Percentiles rank a stretch among this genome's conserved stretches.
Evolutionary conservation across 352 stramenopile species (phyloP).

Genomic region (Globisporangium abappressorium): DNA sequence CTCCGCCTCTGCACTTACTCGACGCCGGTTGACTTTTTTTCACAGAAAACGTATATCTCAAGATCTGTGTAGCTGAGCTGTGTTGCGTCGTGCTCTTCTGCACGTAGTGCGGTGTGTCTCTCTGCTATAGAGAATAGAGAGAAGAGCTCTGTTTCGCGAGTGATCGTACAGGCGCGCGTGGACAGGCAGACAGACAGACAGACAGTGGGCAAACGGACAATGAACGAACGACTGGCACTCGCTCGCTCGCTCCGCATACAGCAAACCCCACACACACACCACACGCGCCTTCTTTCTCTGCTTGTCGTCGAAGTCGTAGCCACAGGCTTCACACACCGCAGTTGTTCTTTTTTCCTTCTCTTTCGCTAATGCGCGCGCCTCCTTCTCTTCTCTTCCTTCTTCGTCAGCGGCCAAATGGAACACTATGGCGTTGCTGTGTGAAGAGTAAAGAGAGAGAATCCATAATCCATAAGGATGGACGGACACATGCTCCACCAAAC

Average conservation of each 20-base stretch:
- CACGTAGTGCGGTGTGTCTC: neutral
- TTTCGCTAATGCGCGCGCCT: neutral
- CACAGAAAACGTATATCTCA: neutral
- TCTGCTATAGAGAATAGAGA: neutral
- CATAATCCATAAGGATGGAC: neutral
- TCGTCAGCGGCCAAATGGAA: neutral
- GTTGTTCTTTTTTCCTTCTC: conserved; percentile 2
- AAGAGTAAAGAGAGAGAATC: neutral
- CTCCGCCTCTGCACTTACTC: neutral
- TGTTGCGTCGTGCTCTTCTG: neutral
- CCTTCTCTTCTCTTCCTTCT: neutral
- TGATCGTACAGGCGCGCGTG: neutral
- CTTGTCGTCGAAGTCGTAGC: neutral
- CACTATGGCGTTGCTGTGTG: neutral
- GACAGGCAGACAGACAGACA: neutral
- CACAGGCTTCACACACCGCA: neutral
- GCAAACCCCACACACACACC: neutral
- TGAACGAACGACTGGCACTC: neutral
- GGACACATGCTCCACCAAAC: neutral
- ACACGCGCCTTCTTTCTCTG: neutral
- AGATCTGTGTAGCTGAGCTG: neutral
- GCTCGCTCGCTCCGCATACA: neutral
- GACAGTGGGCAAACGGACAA: neutral
- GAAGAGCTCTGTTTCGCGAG: neutral
- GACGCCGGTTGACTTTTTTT: neutral